Percentiles rank a stretch among this genome's conserved stretches.
These are phyloP conservation scores for Torulaspora quercuum DNA, from an alignment of 805 yeast species.

Conservation along the genomic window DNA sequence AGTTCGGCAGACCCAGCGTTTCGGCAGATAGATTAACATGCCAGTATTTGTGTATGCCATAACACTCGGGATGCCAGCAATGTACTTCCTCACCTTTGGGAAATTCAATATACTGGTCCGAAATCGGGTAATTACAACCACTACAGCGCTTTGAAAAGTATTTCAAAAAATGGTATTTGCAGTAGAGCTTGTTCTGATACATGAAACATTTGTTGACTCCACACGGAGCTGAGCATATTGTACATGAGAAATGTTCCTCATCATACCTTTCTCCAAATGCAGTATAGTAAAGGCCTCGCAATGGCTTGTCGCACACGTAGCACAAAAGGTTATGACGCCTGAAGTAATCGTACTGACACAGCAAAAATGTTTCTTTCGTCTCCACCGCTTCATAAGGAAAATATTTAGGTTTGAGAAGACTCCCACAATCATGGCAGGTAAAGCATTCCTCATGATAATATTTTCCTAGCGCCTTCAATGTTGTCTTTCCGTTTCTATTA, in stretches of 20 bases:
- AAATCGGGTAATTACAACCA: conserved; percentile 87
- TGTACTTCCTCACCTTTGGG: conserved; percentile 87
- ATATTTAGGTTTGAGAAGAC: conserved; percentile 78
- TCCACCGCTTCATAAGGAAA: conserved; percentile 66
- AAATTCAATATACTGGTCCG: conserved; percentile 91
- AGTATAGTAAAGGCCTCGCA: conserved; percentile 89
- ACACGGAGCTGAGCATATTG: conserved; percentile 78
- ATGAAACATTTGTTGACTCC: conserved; percentile 92
- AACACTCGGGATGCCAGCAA: conserved; percentile 99
- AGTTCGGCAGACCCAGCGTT: conserved; percentile 46
- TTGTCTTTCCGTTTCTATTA: conserved; percentile 27
- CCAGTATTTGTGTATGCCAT: conserved; percentile 97
- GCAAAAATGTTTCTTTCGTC: conserved; percentile 47
- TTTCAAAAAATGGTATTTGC: conserved; percentile 90
- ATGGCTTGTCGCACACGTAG: conserved; percentile 74
- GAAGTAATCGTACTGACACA: conserved; percentile 93
- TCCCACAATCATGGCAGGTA: conserved; percentile 78
- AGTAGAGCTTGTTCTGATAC: conserved; percentile 74
- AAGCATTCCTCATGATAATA: conserved; percentile 88
- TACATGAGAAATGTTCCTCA: conserved; percentile 91
- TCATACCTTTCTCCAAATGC: conserved; percentile 91
- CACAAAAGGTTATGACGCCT: conserved; percentile 82
- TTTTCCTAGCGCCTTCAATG: conserved; percentile 77
- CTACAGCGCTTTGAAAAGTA: conserved; percentile 84
- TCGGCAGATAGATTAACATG: conserved; percentile 72